These are phyloP conservation scores for Buxus sempervirens DNA, from an alignment of 164 flowering plant species.

Conservation along the genomic window DNA sequence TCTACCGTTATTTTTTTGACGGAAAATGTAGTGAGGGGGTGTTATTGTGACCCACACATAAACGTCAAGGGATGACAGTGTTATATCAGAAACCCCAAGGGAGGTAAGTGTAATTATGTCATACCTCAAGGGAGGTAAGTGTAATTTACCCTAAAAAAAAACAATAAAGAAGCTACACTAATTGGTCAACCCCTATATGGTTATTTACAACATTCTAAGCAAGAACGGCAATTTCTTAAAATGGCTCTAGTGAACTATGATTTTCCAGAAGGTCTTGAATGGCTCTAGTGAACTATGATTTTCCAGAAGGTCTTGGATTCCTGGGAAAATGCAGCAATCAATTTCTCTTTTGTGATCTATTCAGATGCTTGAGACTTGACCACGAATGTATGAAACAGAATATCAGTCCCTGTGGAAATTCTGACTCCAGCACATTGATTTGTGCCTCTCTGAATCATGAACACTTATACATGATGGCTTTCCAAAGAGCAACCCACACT, in stretches of 20 bases:
- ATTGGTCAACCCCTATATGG: slow-evolving; percentile 22
- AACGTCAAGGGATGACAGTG: too few species aligned
- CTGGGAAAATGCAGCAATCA: slow-evolving; percentile 57
- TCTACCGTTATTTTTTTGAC: too few species aligned
- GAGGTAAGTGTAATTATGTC: too few species aligned
- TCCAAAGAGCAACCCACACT: slow-evolving; percentile 66
- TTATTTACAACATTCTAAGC: too few species aligned
- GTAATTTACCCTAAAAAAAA: too few species aligned
- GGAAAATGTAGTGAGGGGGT: too few species aligned
- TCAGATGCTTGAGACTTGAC: slow-evolving; percentile 67
- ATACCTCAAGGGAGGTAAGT: too few species aligned
- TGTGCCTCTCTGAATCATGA: slow-evolving; percentile 63
- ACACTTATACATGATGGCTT: slow-evolving; percentile 65
- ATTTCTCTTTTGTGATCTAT: slow-evolving; percentile 70
- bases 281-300: slow-evolving; percentile 26
- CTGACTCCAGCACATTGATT: slow-evolving; percentile 64
- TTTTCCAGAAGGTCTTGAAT: slow-evolving; percentile 28
- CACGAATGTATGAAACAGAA: slow-evolving; percentile 75
- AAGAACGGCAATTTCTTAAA: not conserved
- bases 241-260: slow-evolving; percentile 26
- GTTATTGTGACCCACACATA: too few species aligned
- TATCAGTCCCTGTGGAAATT: slow-evolving; percentile 51
- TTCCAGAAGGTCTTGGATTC: slow-evolving; percentile 34
- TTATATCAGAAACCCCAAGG: too few species aligned
- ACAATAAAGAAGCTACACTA: slow-evolving; percentile 29